These are phyloP conservation scores for Zopfia rhizophila DNA, from an alignment of 2,329 filamentous ascomycete species.

Conservation along the genomic window DNA sequence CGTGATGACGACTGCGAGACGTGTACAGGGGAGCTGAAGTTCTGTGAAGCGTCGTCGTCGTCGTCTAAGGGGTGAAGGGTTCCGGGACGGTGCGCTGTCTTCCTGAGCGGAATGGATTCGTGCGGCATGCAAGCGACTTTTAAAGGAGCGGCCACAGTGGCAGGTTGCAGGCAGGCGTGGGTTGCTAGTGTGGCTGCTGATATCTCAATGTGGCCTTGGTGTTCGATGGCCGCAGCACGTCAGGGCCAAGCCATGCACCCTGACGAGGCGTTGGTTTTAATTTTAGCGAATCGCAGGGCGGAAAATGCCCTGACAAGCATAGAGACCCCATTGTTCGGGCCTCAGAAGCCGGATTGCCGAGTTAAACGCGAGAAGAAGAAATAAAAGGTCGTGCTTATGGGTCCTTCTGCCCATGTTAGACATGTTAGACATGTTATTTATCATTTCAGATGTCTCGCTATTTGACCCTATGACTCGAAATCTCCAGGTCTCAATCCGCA, in stretches of 20 bases:
- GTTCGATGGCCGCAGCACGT: background rate
- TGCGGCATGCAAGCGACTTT: slow-evolving; percentile 47
- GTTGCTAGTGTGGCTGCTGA: slow-evolving; percentile 29
- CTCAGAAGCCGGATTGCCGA: too few relatives aligned
- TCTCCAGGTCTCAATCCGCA: too few relatives aligned
- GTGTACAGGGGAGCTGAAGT: slow-evolving; percentile 34
- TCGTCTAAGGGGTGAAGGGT: slow-evolving; percentile 24
- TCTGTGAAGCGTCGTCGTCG: slow-evolving; percentile 18
- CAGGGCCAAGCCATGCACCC: slow-evolving; percentile 3
- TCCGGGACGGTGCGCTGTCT: slow-evolving; percentile 19
- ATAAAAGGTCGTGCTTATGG: too few relatives aligned
- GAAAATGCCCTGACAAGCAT: too few relatives aligned
- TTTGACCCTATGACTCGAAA: too few relatives aligned
- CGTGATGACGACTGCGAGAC: slow-evolving; percentile 31
- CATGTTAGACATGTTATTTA: too few relatives aligned
- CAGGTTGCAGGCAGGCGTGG: slow-evolving; percentile 19
- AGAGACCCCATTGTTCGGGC: too few relatives aligned
- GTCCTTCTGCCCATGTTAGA: too few relatives aligned
- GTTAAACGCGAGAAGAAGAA: too few relatives aligned
- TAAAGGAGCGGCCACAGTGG: slow-evolving; percentile 26
- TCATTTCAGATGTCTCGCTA: too few relatives aligned
- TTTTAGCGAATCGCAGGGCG: slow-evolving; percentile 10
- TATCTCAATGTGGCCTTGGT: slow-evolving; percentile 16
- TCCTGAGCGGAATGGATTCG: slow-evolving; percentile 48
- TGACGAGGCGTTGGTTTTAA: slow-evolving; percentile 4